These are phyloP conservation scores for Melastoma malabathricum DNA, from an alignment of 345 rosid species.

Conservation along the genomic window DNA sequence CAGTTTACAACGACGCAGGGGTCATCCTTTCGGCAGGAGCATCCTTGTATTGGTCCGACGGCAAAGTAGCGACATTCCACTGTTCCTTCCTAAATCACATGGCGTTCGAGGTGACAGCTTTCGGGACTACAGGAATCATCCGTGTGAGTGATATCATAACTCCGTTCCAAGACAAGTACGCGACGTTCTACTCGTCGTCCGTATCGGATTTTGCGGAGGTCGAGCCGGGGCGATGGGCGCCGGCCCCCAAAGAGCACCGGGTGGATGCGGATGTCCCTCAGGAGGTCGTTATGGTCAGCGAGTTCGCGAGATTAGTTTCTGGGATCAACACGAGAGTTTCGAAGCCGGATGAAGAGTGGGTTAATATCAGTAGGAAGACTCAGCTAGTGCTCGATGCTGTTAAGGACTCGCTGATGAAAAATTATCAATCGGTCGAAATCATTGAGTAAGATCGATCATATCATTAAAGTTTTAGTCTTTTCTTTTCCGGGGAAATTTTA, in stretches of 20 bases:
- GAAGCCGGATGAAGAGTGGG: constrained; percentile 56
- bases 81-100: constrained; percentile 68
- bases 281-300: constrained; percentile 60
- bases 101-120: constrained; percentile 58
- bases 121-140: constrained; percentile 8
- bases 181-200: constrained; percentile 7
- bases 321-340: constrained; percentile 37
- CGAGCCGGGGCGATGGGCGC: constrained; percentile 8
- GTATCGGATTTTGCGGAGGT: constrained; percentile 3
- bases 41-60: constrained; percentile 57
- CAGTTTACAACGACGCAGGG: constrained; percentile 46
- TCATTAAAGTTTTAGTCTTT: too few species aligned
- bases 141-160: constrained; percentile 4
- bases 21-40: constrained; percentile 64
- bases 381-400: constrained; percentile 39
- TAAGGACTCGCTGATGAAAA: too few species aligned
- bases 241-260: background rate
- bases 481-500: too few species aligned
- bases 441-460: too few species aligned
- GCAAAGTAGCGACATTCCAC: constrained; percentile 41
- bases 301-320: constrained; percentile 49
- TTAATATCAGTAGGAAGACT: constrained; percentile 49
- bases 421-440: too few species aligned
- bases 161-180: constrained; percentile 7
- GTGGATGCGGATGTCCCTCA: constrained; percentile 2